phyloP scores from a whole-genome alignment of 2,329 filamentous ascomycete species.

The Sarocladium oryzae region DNA sequence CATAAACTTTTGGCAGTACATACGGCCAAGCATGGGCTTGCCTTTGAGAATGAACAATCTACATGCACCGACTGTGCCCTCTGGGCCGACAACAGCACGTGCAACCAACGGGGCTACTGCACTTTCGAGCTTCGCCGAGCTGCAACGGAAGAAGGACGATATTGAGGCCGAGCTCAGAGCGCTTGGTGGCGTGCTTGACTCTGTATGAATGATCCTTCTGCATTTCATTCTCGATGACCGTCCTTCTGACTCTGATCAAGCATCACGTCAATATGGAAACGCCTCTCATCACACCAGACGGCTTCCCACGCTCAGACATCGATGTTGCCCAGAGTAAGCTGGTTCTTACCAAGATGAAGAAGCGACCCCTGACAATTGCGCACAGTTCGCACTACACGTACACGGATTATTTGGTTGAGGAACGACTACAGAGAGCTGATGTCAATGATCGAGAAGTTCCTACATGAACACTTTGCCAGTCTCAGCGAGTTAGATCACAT shows the following conservation, averaged over 20 bases:
- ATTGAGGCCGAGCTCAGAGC: conserved; percentile 83
- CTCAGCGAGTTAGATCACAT: conserved; percentile 40
- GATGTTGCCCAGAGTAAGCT: conserved; percentile 84
- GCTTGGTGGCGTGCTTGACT: conserved; percentile 79
- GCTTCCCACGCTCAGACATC: conserved; percentile 86
- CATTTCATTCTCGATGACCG: neutral
- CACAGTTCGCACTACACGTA: conserved; percentile 82
- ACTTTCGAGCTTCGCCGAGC: conserved; percentile 66
- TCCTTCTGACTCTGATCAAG: conserved; percentile 36
- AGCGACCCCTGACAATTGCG: conserved; percentile 6
- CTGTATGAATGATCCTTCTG: conserved; percentile 46
- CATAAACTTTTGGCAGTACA: too few relatives aligned
- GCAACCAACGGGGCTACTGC: conserved; percentile 53
- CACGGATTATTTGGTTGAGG: conserved; percentile 79
- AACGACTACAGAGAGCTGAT: conserved; percentile 94
- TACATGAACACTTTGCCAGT: conserved; percentile 87
- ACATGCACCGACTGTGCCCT: conserved; percentile 56
- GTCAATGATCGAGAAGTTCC: conserved; percentile 70
- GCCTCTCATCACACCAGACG: conserved; percentile 76
- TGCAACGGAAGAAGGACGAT: conserved; percentile 77
- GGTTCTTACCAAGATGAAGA: neutral
- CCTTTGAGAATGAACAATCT: conserved; percentile 43
- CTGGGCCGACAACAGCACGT: conserved; percentile 63
- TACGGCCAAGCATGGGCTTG: conserved; percentile 13
- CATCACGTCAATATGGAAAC: conserved; percentile 94